Conservation (phyloP, 495 filamentous ascomycete genomes). For the Darksidea phi region DNA sequence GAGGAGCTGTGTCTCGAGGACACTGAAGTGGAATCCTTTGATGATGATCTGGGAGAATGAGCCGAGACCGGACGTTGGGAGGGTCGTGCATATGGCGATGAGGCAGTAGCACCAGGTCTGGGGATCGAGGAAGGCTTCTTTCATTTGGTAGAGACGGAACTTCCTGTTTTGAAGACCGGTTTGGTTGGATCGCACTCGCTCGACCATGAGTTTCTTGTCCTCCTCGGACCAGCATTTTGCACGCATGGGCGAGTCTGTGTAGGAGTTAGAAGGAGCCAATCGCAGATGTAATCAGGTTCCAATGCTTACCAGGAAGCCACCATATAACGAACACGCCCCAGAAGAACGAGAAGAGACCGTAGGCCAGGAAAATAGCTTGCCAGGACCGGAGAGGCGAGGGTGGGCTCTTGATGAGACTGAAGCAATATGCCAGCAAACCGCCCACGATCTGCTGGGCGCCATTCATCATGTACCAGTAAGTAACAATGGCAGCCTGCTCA, state of each 20-base stretch:
- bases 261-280: not conserved
- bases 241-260: constrained; percentile 40
- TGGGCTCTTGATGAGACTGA: constrained; percentile 52
- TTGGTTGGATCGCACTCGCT: constrained; percentile 37
- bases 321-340: constrained; percentile 47
- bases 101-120: constrained; percentile 65
- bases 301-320: constrained; percentile 33
- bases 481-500: constrained; percentile 61
- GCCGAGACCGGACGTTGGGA: constrained; percentile 57
- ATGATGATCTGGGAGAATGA: constrained; percentile 65
- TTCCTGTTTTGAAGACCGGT: constrained; percentile 38
- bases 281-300: not conserved
- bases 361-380: constrained; percentile 61
- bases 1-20: constrained; percentile 51
- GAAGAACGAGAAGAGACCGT: constrained; percentile 54
- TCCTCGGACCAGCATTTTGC: constrained; percentile 40
- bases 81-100: constrained; percentile 58
- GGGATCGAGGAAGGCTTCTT: constrained; percentile 58
- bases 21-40: constrained; percentile 60
- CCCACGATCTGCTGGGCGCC: constrained; percentile 31
- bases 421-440: constrained; percentile 60
- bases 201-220: constrained; percentile 55
- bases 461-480: constrained; percentile 56
- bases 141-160: constrained; percentile 49
- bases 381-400: constrained; percentile 50